Base-by-base conservation (phyloP, 2,329 filamentous ascomycete genomes). In the Monosporascus sp. region DNA sequence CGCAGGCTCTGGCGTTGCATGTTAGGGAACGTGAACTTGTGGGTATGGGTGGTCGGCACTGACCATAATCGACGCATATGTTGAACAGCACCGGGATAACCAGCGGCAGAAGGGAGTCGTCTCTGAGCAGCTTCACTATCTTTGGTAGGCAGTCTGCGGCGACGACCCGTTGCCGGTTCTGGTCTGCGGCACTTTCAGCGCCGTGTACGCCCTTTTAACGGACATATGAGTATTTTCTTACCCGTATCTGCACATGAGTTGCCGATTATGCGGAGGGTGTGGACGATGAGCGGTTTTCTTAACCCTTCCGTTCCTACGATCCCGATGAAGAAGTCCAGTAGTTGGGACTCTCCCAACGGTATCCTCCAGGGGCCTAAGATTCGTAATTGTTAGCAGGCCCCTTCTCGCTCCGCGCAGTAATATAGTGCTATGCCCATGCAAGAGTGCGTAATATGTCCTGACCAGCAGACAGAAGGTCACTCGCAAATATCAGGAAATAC, bases 191-290 rank as follows among this genome's bases (percentile, higher is more conserved):
- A 53, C 9, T 18, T 5, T 15, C 31, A 18, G 17, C 25, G 22
- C 57, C 27, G 56, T 46, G 43, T 7, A 25, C 25, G n/a, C 22
- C 25, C 9, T 18, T 18, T 7, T 11, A 22, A 53, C 18, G 37
- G 24, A 55, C 48, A 39, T 20, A 37, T 20, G 22, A 38, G 37
- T 37, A 37, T 15, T 35, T 35, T 47, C 64, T 52, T 64, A 79
- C 79, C 75, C 58, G 79, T 80, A 58, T 86, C 83, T 20, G 83
- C 83, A 56, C 81, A 85, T 9, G 80, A 79, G 63, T 87, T 87
- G 15, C 83, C 83, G 17, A 83, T 72, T 20, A 85, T 65, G 24
- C 83, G 79, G 17, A 86, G 69, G 7, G 76, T 68, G 52, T 85
- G 82, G 7, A 80, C 70, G 45, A 74, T 74, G n/a, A 84, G 68